Evolutionary conservation across 2,329 filamentous ascomycete species (phyloP), one percentile per base, ranked within the genome.

Genomic region (Claviceps sp.): DNA sequence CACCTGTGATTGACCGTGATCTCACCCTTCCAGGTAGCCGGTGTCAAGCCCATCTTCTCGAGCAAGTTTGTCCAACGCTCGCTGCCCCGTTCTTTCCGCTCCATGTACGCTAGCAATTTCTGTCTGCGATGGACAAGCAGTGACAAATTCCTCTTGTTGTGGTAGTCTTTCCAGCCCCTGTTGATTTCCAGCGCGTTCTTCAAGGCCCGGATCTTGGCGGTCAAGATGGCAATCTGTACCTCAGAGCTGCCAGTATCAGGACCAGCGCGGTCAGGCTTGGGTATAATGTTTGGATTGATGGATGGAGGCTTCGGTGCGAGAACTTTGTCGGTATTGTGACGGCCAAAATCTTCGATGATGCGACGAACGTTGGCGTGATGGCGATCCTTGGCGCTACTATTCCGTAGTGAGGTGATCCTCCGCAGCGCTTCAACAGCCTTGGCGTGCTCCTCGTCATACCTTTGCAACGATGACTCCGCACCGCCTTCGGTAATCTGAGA

Each of bases 161-260:
- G 80, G 74, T 94, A 95, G 65, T 98, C 93, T 65, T 85, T 88
- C 66, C 85, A 80, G 5, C 85, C 87, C 59, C 74, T 70, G 54
- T 81, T 78, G 43, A 72, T 75, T 62, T 85, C 76, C 49, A 95
- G 69, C 57, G 84, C 82, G 58, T 85, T 76, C 16, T 86, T 83
- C 48, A 98, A 67, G 23, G 85, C 82, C 56, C 88, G 77, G 64
- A 98, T 98, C 77, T 96, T 97, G 52, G 88, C 80, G 3, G 93
- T 98, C 65, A 98, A 69, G 60, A 98, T 94, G 45, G 89, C 90
- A 58, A 94, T 88, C 73, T 98, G 93, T n/a, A 98, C 94, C 70
- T 98, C 93, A 6, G 88, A 88, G 60, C 88, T 95, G 38, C 93
- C 93, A 1, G 91, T 98, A 65, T 98, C 93, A 5, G 85, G 86